Percentiles rank a stretch among this genome's conserved stretches.
Evolutionary conservation across 352 stramenopile genomes (phyloP).

Genomic region (Pythium oligandrum): DNA sequence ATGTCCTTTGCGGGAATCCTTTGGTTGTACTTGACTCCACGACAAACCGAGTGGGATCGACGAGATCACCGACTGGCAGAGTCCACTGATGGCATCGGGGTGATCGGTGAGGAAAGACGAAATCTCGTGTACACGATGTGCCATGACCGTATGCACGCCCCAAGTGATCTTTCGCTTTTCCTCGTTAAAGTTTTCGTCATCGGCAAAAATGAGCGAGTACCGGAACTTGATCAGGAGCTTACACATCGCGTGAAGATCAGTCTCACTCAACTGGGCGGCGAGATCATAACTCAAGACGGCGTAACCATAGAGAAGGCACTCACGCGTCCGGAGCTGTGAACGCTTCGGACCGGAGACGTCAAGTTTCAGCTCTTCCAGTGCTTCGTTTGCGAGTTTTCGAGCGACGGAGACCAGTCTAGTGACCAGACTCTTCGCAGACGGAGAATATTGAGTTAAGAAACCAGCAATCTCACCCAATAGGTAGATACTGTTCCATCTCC

Average conservation of each 20-base stretch:
- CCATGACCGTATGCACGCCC: conserved; percentile 31
- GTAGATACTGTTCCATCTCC: conserved; percentile 3
- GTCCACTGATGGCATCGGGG: not conserved
- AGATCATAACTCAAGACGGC: conserved; percentile 28
- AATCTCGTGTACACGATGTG: conserved; percentile 11
- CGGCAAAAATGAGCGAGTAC: conserved; percentile 20
- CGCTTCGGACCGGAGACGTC: too few species aligned
- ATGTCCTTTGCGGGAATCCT: too few species aligned
- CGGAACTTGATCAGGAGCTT: conserved; percentile 45
- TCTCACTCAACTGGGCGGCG: not conserved
- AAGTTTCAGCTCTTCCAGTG: too few species aligned
- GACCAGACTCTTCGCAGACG: too few species aligned
- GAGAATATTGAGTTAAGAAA: conserved; percentile 6
- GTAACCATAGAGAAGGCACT: conserved; percentile 41
- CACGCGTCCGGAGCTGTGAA: conserved; percentile 16
- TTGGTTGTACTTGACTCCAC: conserved; percentile 29
- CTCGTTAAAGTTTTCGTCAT: conserved; percentile 1
- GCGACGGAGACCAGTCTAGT: too few species aligned
- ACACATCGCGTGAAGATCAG: conserved; percentile 23
- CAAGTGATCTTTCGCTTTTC: conserved; percentile 1
- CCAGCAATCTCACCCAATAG: conserved; percentile 8
- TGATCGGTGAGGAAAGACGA: not conserved
- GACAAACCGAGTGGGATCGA: conserved; percentile 9
- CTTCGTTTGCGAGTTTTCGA: too few species aligned
- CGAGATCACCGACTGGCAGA: conserved; percentile 1